phyloP scores from a whole-genome alignment of 352 stramenopile genomes.

The Phytopythium ostracodes region DNA sequence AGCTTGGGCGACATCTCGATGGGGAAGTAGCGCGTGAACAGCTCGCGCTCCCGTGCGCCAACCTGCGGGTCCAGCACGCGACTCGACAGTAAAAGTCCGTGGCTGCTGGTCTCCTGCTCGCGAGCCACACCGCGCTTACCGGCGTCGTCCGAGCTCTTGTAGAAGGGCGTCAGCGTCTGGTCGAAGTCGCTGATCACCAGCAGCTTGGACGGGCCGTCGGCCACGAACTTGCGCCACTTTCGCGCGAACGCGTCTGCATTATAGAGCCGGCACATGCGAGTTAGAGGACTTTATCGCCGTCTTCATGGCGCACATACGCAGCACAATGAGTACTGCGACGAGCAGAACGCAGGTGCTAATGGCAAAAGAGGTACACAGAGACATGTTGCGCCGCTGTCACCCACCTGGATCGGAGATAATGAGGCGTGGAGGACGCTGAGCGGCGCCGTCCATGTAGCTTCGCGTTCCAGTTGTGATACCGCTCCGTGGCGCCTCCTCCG shows the following conservation, averaged over 20 bases:
- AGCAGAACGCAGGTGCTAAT: not conserved
- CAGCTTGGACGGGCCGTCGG: constrained; percentile 53
- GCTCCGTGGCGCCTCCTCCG: not conserved
- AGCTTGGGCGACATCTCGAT: constrained; percentile 61
- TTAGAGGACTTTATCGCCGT: too few species aligned
- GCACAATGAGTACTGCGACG: too few species aligned
- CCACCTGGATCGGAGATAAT: constrained; percentile 5
- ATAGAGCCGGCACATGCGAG: too few species aligned
- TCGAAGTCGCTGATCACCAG: constrained; percentile 79
- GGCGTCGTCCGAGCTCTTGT: constrained; percentile 14
- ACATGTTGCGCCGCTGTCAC: not conserved
- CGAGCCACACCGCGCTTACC: not conserved
- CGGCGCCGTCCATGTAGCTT: constrained; percentile 2
- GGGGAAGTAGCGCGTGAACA: constrained; percentile 66
- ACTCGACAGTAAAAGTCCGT: constrained; percentile 23
- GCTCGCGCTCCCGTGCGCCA: constrained; percentile 24
- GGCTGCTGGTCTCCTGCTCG: constrained; percentile 22
- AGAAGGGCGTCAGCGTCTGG: constrained; percentile 61
- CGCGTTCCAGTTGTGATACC: not conserved
- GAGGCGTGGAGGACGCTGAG: not conserved
- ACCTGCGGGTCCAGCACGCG: constrained; percentile 18
- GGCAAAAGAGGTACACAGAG: not conserved
- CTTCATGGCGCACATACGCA: too few species aligned
- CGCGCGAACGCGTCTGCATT: constrained; percentile 52
- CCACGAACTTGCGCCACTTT: constrained; percentile 70